Evolutionary conservation across 805 yeast genomes (phyloP), one percentile per base, ranked within the genome.

Genomic region (Scheffersomyces spartinae): DNA sequence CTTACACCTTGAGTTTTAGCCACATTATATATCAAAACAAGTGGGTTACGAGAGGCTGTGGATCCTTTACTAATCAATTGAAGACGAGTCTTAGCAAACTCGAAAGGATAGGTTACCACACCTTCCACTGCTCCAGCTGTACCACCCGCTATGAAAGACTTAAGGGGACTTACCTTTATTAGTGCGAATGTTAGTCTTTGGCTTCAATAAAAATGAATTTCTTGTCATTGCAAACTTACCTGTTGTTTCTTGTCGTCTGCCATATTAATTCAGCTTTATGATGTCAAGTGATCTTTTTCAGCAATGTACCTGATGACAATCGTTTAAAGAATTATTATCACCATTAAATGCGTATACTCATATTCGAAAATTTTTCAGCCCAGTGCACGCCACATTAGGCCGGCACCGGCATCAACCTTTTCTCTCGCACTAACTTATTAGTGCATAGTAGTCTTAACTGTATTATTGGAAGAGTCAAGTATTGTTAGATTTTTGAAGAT

Each of bases 61-160:
- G 77, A 56, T 1, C 71, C 43, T 45, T 76, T 78, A 39, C 73
- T 78, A 17, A 74, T 74, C 29, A 88, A 64, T 55, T 88, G 98
- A 23, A 91, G 61, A 34, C 97, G 63, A 3, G 98, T 88, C 47
- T 88, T 88, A 23, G 97, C 95, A 57, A 86, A 88, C 52, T 88
- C 98, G 52, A 91, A 91, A 3, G 98, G 98, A 49, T 85, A 88
- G 0, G 97, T 88, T 23, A 82, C 66, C 20, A 72, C 72, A 17
- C 95, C 95, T 55, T 88, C 98, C 17, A 86, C 74, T 14, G 95
- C 97, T 30, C 97, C 98, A 0, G 97, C 98, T 0, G 81, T 65
- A 27, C 96, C 95, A 29, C 98, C 98, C 5, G 95, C 97, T 15
- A 86, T 61, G 43, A 88, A 84, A 2, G 96, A 83, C 42, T 79